Evolutionary conservation across 2,329 filamentous ascomycete species (phyloP).

Genomic region (Samsoniella hepiali): DNA sequence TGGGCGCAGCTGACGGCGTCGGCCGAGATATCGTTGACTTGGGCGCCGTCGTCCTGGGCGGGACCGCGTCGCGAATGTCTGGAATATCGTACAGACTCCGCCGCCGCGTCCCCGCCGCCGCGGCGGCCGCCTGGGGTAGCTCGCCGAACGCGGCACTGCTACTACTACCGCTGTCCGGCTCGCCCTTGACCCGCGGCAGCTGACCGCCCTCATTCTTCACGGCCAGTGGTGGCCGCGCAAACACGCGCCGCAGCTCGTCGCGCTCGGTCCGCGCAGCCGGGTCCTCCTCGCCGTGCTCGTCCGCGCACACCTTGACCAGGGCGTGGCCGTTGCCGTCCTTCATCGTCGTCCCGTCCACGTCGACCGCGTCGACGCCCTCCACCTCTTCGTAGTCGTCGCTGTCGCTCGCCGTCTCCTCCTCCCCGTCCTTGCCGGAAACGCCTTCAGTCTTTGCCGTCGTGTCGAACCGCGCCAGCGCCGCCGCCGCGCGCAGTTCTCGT

Average conservation of each 20-base stretch:
- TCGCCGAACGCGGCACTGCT: too few relatives aligned
- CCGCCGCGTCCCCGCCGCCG: neutral
- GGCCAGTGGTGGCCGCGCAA: slow-evolving; percentile 21
- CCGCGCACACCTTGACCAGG: slow-evolving; percentile 73
- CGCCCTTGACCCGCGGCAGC: neutral
- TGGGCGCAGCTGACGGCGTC: neutral
- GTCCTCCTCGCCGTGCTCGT: slow-evolving; percentile 58
- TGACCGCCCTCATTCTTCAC: neutral
- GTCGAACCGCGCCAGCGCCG: slow-evolving; percentile 71
- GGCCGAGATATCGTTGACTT: neutral
- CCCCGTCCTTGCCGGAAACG: slow-evolving; percentile 27
- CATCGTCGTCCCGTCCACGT: slow-evolving; percentile 62
- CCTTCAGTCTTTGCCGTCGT: slow-evolving; percentile 49
- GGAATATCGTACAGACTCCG: neutral
- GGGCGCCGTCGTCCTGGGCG: neutral
- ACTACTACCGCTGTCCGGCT: neutral
- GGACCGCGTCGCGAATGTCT: neutral
- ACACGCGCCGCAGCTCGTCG: slow-evolving; percentile 57
- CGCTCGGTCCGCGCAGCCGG: slow-evolving; percentile 46
- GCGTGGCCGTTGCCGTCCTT: slow-evolving; percentile 63
- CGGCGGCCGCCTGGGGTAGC: too few relatives aligned
- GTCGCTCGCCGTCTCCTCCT: slow-evolving; percentile 43
- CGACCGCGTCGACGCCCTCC: slow-evolving; percentile 46
- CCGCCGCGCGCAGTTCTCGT: slow-evolving; percentile 71
- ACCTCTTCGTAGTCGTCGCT: slow-evolving; percentile 46